Base-by-base conservation (phyloP, 2,329 filamentous ascomycete genomes). In the Nothomitra cinnamomea region DNA sequence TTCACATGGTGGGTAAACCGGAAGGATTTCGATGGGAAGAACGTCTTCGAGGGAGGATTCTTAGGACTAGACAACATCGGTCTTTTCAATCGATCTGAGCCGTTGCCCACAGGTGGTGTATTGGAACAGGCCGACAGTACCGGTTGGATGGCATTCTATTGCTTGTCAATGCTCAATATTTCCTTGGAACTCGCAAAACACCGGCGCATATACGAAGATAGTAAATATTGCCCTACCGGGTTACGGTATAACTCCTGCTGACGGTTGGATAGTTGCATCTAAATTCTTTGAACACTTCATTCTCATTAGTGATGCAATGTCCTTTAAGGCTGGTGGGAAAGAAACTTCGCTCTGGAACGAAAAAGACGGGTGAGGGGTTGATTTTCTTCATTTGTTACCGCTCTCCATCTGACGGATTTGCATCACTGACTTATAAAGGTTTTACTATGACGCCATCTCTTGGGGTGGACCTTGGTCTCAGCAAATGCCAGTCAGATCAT, bases 1-100 rank as follows among this genome's bases (percentile, higher is more conserved):
- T 96, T 96, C 67, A 96, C 92, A 2, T 96, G 92, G 92, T 96
- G 90, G 90, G 90, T 95, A 19, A 96, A 96, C 66, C 84, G 90
- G 55, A 96, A 96, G 69, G 90, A 96, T 62, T 77, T 78, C 10
- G 87, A 95, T 8, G 90, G 88, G 62, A 96, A 96, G 72, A 95
- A 96, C 63, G 85, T 96, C 25, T 96, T 96, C 60, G 92, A 96
- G 64, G 92, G 90, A 60, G 90, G 90, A 43, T 96, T 96, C 74
- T 73, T 96, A 6, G 90, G 90, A 47, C 73, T 96, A 52, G 90
- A 96, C 77, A 96, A 96, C 65, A 96, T 96, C 66, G 92, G 92
- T 53, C 71, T 96, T 36, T 96, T 96, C 77, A 96, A 96, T 69
- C 85, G 90, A 47, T 96, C 90, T 0, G 90, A 96, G 66, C 89